Conservation (phyloP, 2,329 filamentous ascomycete species). For the Dactylellina cionopaga region DNA sequence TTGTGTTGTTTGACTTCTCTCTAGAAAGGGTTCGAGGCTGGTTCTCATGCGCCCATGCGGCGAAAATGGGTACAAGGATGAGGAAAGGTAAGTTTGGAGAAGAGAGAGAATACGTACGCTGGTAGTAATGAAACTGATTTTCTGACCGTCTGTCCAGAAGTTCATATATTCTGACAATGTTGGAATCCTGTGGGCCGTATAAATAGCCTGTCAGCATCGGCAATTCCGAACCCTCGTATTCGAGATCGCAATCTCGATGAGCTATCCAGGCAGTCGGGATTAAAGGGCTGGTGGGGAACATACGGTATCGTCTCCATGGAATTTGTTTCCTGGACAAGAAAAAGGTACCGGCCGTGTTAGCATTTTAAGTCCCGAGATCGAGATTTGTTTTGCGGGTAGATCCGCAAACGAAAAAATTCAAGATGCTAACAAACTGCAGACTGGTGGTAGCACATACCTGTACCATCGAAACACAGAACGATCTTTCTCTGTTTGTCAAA, state of each 20-base stretch:
- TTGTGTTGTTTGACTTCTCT: no score
- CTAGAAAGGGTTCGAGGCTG: no score
- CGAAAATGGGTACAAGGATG: no score
- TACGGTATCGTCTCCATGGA: slow-evolving; percentile 50
- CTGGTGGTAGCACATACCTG: slow-evolving; percentile 60
- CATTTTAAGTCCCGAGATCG: background rate
- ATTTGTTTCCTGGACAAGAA: slow-evolving; percentile 45
- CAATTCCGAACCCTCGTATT: slow-evolving; percentile 24
- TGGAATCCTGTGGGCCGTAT: slow-evolving; percentile 63
- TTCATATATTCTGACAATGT: slow-evolving; percentile 66
- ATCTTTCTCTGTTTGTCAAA: slow-evolving; percentile 60
- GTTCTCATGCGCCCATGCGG: no score
- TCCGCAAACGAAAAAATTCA: no score
- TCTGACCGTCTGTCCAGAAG: slow-evolving; percentile 63
- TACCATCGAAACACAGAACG: slow-evolving; percentile 66
- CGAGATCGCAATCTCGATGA: background rate
- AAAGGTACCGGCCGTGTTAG: slow-evolving; percentile 3
- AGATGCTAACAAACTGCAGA: no score
- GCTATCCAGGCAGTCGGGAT: background rate
- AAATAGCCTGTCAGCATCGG: slow-evolving; percentile 56
- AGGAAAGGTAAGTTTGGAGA: background rate
- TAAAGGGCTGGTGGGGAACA: slow-evolving; percentile 1
- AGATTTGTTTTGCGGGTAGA: no score
- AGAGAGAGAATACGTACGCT: slow-evolving; percentile 56
- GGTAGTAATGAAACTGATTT: slow-evolving; percentile 66